phyloP scores from a whole-genome alignment of 176 grass and related monocot genomes.

The Rhipidocladum racemiflorum region DNA sequence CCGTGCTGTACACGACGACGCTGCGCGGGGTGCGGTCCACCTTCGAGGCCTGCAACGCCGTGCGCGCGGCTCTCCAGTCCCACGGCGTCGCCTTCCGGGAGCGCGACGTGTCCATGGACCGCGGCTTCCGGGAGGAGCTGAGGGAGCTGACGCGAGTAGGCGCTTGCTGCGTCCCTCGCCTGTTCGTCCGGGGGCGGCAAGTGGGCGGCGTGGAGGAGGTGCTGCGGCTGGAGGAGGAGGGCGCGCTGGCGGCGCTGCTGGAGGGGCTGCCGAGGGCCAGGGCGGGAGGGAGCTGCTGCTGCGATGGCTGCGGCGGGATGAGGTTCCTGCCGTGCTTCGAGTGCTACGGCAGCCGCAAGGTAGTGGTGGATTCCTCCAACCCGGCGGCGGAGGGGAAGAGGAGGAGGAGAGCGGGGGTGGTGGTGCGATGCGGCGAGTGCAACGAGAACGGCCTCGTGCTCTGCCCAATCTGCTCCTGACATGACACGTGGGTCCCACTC shows the following conservation, averaged over 20 bases:
- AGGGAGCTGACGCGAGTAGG: background rate
- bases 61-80: slow-evolving; percentile 45
- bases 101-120: slow-evolving; percentile 74
- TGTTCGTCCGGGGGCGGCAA: slow-evolving; percentile 53
- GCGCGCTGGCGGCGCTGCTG: slow-evolving; percentile 41
- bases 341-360: slow-evolving; percentile 66
- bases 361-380: background rate
- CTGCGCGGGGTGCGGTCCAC: slow-evolving; percentile 62
- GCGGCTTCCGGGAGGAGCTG: slow-evolving; percentile 65
- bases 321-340: slow-evolving; percentile 65
- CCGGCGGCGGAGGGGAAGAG: background rate
- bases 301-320: slow-evolving; percentile 58
- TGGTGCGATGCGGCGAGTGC: slow-evolving; percentile 60
- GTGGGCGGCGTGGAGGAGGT: slow-evolving; percentile 53
- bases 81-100: slow-evolving; percentile 55
- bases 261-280: slow-evolving; percentile 47
- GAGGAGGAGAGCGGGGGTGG: background rate
- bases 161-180: slow-evolving; percentile 6
- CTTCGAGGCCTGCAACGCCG: slow-evolving; percentile 71
- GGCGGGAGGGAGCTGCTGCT: slow-evolving; percentile 25
- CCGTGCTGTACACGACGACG: slow-evolving; percentile 63
- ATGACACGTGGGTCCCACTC: no score
- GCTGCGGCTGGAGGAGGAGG: slow-evolving; percentile 56
- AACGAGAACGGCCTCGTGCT: slow-evolving; percentile 77
- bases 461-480: slow-evolving; percentile 64